Base-by-base conservation (phyloP, 2,329 filamentous ascomycete genomes). In the Colletotrichum lindemuthianum region DNA sequence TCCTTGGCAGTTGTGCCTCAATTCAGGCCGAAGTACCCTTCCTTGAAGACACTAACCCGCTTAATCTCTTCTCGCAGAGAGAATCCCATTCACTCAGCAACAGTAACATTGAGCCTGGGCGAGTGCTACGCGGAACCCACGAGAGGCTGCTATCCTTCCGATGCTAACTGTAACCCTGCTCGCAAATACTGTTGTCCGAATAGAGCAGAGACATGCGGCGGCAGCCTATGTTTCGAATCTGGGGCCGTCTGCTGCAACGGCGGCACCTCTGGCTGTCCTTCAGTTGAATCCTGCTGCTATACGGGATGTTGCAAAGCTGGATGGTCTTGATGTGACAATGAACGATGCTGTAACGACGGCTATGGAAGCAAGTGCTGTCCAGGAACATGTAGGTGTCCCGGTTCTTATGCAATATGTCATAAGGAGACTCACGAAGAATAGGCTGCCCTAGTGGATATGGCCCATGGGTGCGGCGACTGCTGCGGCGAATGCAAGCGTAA, bases 171-270 rank as follows among this genome's bases (percentile, higher is more conserved):
- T 36, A 15, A 16, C n/a, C 49, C 49, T n/a, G 37, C 49, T 0
- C 15, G n/a, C 10, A 33, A 52, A 15, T 16, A 52, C 9, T 52
- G 49, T 36, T 52, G 49, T 8, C 36, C 49, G 24, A 52, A 39
- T n/a, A 52, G 15, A 9, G 33, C 49, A 40, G 49, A 52, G 34
- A 52, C 49, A 2, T 52, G 49, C 11, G 49, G 49, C 9, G 49
- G 49, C 7, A 39, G 34, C 10, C 8, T 24, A n/a, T 52, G 49
- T 15, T 52, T 52, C 34, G n/a, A n/a, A 3, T 12, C 34, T 2
- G 49, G 49, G 11, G 34, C 49, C 8, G 36, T 52, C 15, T 52
- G 49, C 7, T 52, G 49, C 36, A 33, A 37, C 34, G 24, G 34
- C 33, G 49, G 49, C 12, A 39, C 49, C 2, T n/a, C n/a, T n/a